Base-by-base conservation (phyloP, 441 rosid species). In the Gossypium lobatum region DNA sequence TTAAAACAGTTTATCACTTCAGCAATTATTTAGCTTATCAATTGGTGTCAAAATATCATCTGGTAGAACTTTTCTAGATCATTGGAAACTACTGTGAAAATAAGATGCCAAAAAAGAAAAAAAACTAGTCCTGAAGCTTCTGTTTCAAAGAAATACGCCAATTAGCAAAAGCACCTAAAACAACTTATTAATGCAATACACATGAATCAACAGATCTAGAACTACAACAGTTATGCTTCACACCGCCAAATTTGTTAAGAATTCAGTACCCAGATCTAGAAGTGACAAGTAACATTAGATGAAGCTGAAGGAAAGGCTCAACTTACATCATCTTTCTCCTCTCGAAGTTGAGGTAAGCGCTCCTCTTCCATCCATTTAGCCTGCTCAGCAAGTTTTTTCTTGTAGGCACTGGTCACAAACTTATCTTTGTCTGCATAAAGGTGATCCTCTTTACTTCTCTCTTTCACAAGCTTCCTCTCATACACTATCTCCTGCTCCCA, bases 281-380 rank as follows among this genome's bases (percentile, higher is more conserved):
- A 28, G 6, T 28, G 34, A 28, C 9, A 21, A 59, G 45, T 16
- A 16, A 59, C 73, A 54, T 58, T 4, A 66, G 10, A 55, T 6
- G 62, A 60, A 73, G 3, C 58, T 10, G 26, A 64, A 55, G 63
- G 17, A 78, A 70, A 58, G 74, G 76, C 54, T 46, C 2, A 7
- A 84, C 96, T 77, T 87, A 91, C 99, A 84, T 91, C 99, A 9
- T 93, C 97, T 83, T 80, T 91, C 83, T 90, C 95, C 81, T 95
- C 98, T 45, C 70, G 82, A 73, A 91, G 87, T 71, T 91, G 84
- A 53, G 95, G 95, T 54, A 86, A 9, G 14, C 86, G 85, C 72
- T 91, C 93, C 82, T 90, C 92, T 9, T 80, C 91, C 80, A 83
- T 77, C 97, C 96, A 95, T 78, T 85, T 86, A 13, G 85, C 85